A percentile compares a stretch with the other conserved stretches of the same genome.
phyloP scores from a whole-genome alignment of 2,329 filamentous ascomycete species.

The Cercospora janseana region DNA sequence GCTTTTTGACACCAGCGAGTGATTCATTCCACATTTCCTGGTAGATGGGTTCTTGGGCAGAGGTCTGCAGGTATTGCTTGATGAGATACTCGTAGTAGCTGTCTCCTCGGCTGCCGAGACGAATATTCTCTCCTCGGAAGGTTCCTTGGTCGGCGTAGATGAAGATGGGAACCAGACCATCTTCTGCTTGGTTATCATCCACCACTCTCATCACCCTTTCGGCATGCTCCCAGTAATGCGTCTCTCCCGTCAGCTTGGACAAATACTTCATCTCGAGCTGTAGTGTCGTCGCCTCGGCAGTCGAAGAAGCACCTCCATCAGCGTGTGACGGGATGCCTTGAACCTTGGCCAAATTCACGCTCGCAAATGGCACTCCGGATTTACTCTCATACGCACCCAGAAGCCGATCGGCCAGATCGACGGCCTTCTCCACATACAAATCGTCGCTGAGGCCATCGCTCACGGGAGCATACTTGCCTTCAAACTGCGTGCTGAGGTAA shows the following conservation, averaged over 20 bases:
- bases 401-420: slow-evolving; percentile 84
- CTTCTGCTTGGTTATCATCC: slow-evolving; percentile 73
- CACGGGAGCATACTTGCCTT: slow-evolving; percentile 69
- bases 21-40: slow-evolving; percentile 90
- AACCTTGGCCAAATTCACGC: slow-evolving; percentile 77
- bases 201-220: slow-evolving; percentile 91
- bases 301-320: slow-evolving; percentile 85
- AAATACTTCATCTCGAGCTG: slow-evolving; percentile 98
- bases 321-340: slow-evolving; percentile 77
- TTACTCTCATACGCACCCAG: slow-evolving; percentile 82
- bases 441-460: slow-evolving; percentile 75
- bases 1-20: slow-evolving; percentile 79
- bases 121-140: slow-evolving; percentile 82
- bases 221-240: slow-evolving; percentile 84
- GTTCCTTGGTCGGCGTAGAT: slow-evolving; percentile 74
- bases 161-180: slow-evolving; percentile 88
- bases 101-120: slow-evolving; percentile 88
- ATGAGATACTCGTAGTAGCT: slow-evolving; percentile 99
- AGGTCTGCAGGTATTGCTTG: slow-evolving; percentile 96
- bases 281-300: slow-evolving; percentile 85
- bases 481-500: slow-evolving; percentile 83
- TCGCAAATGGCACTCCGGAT: slow-evolving; percentile 85
- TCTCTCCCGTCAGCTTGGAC: slow-evolving; percentile 88
- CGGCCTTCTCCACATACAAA: slow-evolving; percentile 92
- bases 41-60: slow-evolving; percentile 80